Percentiles rank a stretch among this genome's conserved stretches.
These are phyloP conservation scores for Phytopythium boreale DNA, from an alignment of 352 stramenopile species.

Conservation along the genomic window DNA sequence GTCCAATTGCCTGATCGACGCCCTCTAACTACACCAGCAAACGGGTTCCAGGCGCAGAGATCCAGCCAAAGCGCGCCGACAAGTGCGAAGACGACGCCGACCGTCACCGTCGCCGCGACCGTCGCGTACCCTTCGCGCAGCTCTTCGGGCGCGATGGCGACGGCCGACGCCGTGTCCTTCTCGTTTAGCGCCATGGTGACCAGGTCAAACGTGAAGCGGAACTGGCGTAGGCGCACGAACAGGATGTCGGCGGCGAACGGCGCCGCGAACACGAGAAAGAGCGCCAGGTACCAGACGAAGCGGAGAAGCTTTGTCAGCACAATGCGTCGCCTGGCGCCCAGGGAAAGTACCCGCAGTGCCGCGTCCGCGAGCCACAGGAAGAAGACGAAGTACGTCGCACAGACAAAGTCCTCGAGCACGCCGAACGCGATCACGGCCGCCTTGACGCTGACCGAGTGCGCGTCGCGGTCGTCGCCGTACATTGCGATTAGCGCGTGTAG, in stretches of 20 bases:
- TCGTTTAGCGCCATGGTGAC: constrained; percentile 35
- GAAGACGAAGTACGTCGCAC: constrained; percentile 21
- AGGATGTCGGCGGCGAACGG: constrained; percentile 29
- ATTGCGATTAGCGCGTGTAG: constrained; percentile 7
- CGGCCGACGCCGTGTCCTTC: constrained; percentile 16
- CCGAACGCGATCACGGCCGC: constrained; percentile 14
- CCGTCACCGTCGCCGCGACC: neutral
- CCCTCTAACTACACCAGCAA: neutral
- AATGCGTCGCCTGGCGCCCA: neutral
- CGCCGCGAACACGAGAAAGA: constrained; percentile 18
- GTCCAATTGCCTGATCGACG: neutral
- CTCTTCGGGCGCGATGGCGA: constrained; percentile 18
- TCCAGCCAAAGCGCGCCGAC: constrained; percentile 10
- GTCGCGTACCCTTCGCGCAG: constrained; percentile 18
- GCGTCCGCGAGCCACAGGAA: constrained; percentile 22
- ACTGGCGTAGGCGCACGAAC: constrained; percentile 24
- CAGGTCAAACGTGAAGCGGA: constrained; percentile 29
- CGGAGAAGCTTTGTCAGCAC: neutral
- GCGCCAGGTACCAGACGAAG: constrained; percentile 6
- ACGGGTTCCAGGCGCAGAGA: constrained; percentile 1
- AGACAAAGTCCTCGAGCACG: constrained; percentile 24
- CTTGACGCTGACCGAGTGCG: constrained; percentile 9
- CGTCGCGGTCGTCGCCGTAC: constrained; percentile 6
- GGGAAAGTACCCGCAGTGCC: constrained; percentile 3
- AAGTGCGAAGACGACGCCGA: constrained; percentile 14